Base-by-base conservation (phyloP, 1,139 yeast species). In the Blastobotrys apis region DNA sequence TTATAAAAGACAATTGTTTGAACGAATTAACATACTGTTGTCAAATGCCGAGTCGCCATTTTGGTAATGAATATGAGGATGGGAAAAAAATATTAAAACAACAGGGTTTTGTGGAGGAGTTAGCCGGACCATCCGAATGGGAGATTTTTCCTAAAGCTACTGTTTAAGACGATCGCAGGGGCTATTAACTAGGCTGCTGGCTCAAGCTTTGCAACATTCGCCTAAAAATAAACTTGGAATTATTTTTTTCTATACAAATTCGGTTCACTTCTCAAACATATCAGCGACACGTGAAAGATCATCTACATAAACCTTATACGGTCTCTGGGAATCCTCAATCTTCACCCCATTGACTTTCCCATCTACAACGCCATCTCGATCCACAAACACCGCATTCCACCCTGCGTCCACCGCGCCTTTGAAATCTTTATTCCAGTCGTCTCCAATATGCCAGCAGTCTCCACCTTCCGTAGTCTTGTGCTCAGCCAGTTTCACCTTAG, bases 361-460 rank as follows among this genome's bases (percentile, higher is more conserved):
- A n/a, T n/a, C n/a, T n/a, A n/a, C n/a, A 25, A 25, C 12, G 12
- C 31, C 15, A 15, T 30, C 48, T 16, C 63, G 43, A 39, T 59
- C 60, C 5, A 59, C 47, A 13, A 55, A 41, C n/a, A 59, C 47
- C 3, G 56, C 51, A 34, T 51, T 57, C 59, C 61, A 56, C 6
- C 62, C 62, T 1, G 52, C 50, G 19, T 44, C 46, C 3, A 47
- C 17, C 3, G 59, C 54, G 10, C 59, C 64, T 10, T 44, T 38
- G 25, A 48, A 44, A 33, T 59, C 64, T 27, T 55, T 57, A 12
- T 42, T 44, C 12, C 41, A 29, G 36, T 58, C 62, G 33, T 59
- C 64, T 3, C 64, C 64, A 32, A 59, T 48, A 49, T 59, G 62
- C 61, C 59, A 57, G 36, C 27, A 16, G 16, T 8, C 43, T 4